Evolutionary conservation across 1,139 yeast species (phyloP).

Genomic region (Lodderomyces orthopsilosis): DNA sequence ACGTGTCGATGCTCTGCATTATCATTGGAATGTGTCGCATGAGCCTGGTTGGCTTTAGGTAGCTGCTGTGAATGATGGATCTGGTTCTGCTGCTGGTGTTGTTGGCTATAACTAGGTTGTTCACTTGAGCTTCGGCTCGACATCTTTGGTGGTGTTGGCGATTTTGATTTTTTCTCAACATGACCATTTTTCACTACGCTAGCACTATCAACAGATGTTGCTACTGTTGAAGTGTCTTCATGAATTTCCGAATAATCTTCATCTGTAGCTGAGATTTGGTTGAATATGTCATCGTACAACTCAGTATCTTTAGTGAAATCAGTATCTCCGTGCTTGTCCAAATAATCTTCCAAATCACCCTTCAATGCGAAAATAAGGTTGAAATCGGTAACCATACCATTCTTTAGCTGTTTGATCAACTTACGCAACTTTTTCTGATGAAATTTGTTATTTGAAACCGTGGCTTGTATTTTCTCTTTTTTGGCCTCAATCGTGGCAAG

Average conservation of each 20-base stretch:
- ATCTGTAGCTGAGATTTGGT: conserved; percentile 16
- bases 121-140: conserved; percentile 5
- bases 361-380: conserved; percentile 36
- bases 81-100: conserved; percentile 4
- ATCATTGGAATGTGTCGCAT: not conserved
- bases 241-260: conserved; percentile 16
- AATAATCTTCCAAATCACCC: conserved; percentile 40
- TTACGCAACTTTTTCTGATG: conserved; percentile 39
- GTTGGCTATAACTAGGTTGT: conserved; percentile 3
- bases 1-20: conserved; percentile 1
- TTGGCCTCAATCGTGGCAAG: conserved; percentile 38
- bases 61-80: conserved; percentile 2
- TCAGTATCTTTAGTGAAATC: conserved; percentile 37
- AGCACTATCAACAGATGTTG: conserved; percentile 3
- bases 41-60: conserved; percentile 1
- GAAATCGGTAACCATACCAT: conserved; percentile 30
- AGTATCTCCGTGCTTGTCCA: conserved; percentile 40
- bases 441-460: conserved; percentile 33
- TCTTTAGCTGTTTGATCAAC: conserved; percentile 31
- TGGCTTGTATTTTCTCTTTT: conserved; percentile 42
- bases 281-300: conserved; percentile 43
- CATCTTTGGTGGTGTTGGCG: not conserved
- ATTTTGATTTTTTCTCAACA: not conserved
- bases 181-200: conserved; percentile 4
- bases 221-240: conserved; percentile 9